A percentile compares a stretch with the other conserved stretches of the same genome.
Evolutionary conservation across 345 rosid genomes (phyloP).

Genomic region (Syzygium jambos): DNA sequence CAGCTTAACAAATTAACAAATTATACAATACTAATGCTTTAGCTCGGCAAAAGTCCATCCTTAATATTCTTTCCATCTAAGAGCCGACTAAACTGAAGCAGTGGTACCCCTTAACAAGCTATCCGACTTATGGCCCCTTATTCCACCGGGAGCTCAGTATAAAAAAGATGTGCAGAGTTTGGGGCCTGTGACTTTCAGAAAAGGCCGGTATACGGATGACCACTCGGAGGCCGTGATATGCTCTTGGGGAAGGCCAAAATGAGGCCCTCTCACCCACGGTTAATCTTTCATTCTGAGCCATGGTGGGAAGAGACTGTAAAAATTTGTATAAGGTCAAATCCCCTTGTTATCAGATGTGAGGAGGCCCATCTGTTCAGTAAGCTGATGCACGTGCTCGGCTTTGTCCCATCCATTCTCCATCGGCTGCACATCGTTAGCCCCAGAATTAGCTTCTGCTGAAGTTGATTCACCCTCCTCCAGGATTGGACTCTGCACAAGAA

Average conservation of each 20-base stretch:
- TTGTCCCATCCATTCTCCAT: constrained; percentile 42
- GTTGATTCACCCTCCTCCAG: constrained; percentile 55
- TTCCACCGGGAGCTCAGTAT: background rate
- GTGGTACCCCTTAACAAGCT: background rate
- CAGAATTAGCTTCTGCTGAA: constrained; percentile 22
- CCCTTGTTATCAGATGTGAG: constrained; percentile 45
- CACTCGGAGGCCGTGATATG: background rate
- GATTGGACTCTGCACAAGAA: constrained; percentile 38
- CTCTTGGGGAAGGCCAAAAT: background rate
- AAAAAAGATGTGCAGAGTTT: background rate
- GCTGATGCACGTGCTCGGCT: constrained; percentile 49
- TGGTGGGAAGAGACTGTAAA: background rate
- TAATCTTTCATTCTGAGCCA: background rate
- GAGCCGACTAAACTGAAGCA: background rate
- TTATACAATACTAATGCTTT: background rate
- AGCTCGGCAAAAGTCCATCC: background rate
- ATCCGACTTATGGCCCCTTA: background rate
- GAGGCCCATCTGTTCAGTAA: constrained; percentile 82
- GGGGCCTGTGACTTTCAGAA: background rate
- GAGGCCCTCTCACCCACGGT: background rate
- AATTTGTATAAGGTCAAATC: constrained; percentile 2
- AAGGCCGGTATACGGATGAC: background rate
- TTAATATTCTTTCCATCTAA: background rate
- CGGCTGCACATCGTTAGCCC: constrained; percentile 21
- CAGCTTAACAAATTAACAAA: background rate